Evolutionary conservation across 1,284 basidiomycete genomes (phyloP).

Genomic region (Ganoderma sinense): DNA sequence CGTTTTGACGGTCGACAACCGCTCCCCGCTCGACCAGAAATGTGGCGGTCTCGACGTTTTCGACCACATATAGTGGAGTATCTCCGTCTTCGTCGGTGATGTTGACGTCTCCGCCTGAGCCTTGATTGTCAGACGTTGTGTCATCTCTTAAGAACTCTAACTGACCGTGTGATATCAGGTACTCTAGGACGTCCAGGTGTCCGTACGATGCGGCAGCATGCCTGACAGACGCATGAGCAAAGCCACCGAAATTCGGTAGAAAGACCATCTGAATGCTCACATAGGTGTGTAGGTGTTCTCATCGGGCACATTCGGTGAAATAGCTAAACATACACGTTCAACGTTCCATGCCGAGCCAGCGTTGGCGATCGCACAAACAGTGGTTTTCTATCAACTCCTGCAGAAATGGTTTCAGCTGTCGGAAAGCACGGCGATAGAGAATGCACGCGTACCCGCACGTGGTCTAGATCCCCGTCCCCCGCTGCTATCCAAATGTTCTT

Average conservation of each 20-base stretch:
- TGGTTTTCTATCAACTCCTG: conserved; percentile 38
- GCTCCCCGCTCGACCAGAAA: conserved; percentile 89
- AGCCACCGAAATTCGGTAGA: background rate
- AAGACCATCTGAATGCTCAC: conserved; percentile 45
- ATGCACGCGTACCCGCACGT: conserved; percentile 41
- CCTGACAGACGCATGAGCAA: conserved; percentile 47
- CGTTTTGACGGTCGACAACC: conserved; percentile 65
- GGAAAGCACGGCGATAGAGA: background rate
- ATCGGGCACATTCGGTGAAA: conserved; percentile 82
- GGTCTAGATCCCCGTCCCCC: conserved; percentile 79
- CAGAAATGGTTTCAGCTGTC: background rate
- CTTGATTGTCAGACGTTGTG: conserved; percentile 13
- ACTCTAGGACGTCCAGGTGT: conserved; percentile 78
- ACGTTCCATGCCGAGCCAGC: conserved; percentile 9
- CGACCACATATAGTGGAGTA: conserved; percentile 92
- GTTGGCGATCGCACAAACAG: conserved; percentile 31
- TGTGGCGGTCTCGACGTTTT: conserved; percentile 79
- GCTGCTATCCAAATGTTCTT: conserved; percentile 95
- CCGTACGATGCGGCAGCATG: conserved; percentile 96
- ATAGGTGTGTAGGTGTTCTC: conserved; percentile 88
- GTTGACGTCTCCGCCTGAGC: conserved; percentile 85
- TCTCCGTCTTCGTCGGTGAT: conserved; percentile 88
- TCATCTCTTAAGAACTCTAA: conserved; percentile 12
- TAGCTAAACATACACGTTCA: conserved; percentile 49
- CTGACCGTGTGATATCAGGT: conserved; percentile 76